Conservation (phyloP, 2,329 filamentous ascomycete genomes). For the Amylocarpus encephaloides region DNA sequence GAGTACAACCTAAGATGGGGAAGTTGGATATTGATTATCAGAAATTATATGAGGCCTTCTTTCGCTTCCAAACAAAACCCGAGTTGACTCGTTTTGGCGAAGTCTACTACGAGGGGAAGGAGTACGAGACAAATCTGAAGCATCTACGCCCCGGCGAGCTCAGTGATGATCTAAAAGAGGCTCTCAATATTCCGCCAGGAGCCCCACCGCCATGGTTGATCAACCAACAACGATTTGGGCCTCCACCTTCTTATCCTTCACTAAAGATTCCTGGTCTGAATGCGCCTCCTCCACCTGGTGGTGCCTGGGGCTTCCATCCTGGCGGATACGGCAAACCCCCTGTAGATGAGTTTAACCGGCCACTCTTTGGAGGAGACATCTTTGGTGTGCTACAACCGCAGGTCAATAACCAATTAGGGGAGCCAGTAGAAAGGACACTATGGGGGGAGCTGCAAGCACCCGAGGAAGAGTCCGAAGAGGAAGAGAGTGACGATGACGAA, state of each 20-base stretch:
- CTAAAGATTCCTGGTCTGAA: constrained; percentile 92
- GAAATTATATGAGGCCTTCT: constrained; percentile 97
- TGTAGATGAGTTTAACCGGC: constrained; percentile 85
- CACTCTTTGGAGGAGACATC: constrained; percentile 89
- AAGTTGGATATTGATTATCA: constrained; percentile 98
- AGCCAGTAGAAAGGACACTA: constrained; percentile 76
- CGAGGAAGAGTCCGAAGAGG: constrained; percentile 67
- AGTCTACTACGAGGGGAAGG: constrained; percentile 99
- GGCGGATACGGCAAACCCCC: constrained; percentile 96
- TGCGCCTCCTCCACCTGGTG: constrained; percentile 81
- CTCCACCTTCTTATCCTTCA: constrained; percentile 91
- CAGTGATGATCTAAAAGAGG: constrained; percentile 83
- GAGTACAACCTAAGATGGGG: constrained; percentile 92
- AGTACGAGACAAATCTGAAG: constrained; percentile 90
- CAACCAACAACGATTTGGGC: constrained; percentile 90
- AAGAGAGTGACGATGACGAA: constrained; percentile 66
- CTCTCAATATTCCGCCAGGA: constrained; percentile 85
- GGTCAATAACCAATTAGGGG: constrained; percentile 57
- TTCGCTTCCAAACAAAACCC: constrained; percentile 94
- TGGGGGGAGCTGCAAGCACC: constrained; percentile 89
- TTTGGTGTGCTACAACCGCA: constrained; percentile 70
- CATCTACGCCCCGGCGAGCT: constrained; percentile 87
- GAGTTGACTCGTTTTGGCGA: constrained; percentile 91
- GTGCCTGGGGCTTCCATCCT: constrained; percentile 89
- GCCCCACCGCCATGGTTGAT: constrained; percentile 96